Conservation (phyloP, 208 protist genomes). For the Polymyxa betae region DNA sequence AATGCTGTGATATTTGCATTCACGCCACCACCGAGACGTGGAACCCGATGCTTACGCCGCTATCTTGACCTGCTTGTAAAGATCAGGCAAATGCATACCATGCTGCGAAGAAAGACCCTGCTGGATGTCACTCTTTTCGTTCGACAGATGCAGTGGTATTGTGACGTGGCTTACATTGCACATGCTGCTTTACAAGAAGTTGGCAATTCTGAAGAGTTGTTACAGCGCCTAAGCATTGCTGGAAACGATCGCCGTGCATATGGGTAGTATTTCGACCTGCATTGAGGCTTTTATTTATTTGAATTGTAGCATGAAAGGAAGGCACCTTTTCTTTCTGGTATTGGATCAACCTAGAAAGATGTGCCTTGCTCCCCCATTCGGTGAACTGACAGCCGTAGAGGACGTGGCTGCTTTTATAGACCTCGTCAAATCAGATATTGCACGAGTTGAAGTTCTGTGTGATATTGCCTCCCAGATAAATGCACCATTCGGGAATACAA, state of each 20-base stretch:
- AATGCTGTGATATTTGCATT: neutral
- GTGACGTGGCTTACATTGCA: neutral
- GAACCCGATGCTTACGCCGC: slow-evolving; percentile 12
- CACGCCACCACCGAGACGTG: neutral
- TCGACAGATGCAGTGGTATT: neutral
- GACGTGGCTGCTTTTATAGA: neutral
- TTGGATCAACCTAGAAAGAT: neutral
- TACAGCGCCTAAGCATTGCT: neutral
- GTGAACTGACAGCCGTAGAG: neutral
- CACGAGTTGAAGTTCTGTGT: neutral
- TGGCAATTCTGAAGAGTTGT: neutral
- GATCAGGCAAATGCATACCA: neutral
- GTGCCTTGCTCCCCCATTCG: neutral
- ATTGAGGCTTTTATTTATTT: neutral
- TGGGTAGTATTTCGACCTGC: neutral
- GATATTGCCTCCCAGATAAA: neutral
- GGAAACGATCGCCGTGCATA: neutral
- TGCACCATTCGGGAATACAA: neutral
- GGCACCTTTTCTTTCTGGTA: neutral
- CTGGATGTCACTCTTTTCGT: neutral
- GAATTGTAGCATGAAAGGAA: neutral
- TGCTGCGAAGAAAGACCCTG: neutral
- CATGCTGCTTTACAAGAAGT: neutral
- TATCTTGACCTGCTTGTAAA: neutral
- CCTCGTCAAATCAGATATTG: neutral